phyloP scores from a whole-genome alignment of 225 moss, liverwort and hornwort species.

The Marchantia paleacea region DNA sequence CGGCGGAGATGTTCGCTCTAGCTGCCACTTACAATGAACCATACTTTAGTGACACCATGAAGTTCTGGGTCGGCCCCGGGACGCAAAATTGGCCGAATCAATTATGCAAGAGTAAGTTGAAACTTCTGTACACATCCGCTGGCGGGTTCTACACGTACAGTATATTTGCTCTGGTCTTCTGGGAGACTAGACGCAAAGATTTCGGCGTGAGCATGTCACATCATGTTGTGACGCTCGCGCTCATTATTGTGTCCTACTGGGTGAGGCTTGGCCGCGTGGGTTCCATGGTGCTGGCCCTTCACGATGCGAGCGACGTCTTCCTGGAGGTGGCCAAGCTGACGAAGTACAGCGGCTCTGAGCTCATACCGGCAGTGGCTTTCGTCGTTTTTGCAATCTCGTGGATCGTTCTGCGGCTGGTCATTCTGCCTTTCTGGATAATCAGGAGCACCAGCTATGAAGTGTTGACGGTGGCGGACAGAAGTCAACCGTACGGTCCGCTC shows the following conservation, averaged over 20 bases:
- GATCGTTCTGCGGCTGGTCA: conserved; percentile 52
- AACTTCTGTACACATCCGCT: conserved; percentile 53
- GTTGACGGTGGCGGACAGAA: conserved; percentile 47
- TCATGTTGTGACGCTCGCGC: conserved; percentile 52
- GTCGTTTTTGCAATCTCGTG: conserved; percentile 52
- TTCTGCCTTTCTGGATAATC: conserved; percentile 49
- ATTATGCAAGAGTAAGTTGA: conserved; percentile 56
- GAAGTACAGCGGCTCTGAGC: conserved; percentile 57
- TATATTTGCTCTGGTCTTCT: conserved; percentile 60
- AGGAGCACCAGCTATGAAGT: conserved; percentile 51
- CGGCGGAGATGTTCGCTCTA: conserved; percentile 51
- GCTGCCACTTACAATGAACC: conserved; percentile 59
- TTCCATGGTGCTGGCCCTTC: conserved; percentile 54
- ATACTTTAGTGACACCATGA: conserved; percentile 52
- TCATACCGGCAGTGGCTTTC: conserved; percentile 53
- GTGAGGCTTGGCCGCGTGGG: conserved; percentile 52
- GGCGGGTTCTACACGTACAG: conserved; percentile 69
- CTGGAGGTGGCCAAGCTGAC: conserved; percentile 61
- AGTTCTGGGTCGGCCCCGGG: conserved; percentile 54
- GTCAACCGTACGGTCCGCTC: conserved; percentile 14
- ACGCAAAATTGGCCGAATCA: conserved; percentile 57
- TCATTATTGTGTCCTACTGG: conserved; percentile 48
- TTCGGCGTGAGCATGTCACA: conserved; percentile 69
- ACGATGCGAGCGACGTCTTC: conserved; percentile 61
- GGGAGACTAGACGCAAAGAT: conserved; percentile 71